Base-by-base conservation (phyloP, 2,329 filamentous ascomycete species). In the Onygenales sp. region DNA sequence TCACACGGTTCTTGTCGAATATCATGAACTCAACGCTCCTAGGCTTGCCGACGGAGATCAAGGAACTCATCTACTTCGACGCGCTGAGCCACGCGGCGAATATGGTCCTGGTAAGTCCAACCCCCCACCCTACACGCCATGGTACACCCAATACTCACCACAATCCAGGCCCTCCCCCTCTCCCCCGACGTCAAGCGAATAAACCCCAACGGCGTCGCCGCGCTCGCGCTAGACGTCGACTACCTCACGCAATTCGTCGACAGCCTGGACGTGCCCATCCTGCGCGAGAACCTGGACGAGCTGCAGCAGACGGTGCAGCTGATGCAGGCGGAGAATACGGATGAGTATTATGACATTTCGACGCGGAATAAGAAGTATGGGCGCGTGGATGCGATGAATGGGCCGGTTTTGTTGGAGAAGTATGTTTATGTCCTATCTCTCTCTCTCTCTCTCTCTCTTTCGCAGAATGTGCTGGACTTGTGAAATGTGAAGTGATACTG, bases 41-140 rank as follows among this genome's bases (percentile, higher is more conserved):
- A 2, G 92, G 91, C 1, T 75, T 98, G n/a, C 93, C 94, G 0
- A 84, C 89, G 33, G 89, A 95, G 64, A 96, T 98, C 70, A 97
- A 97, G 67, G 90, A 95, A 67, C 83, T 96, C 53, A 95, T 98
- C 62, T 97, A 98, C 73, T 96, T 95, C 65, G 93, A 97, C 66
- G 93, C 93, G 0, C 79, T 98, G 38, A 90, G 85, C 53, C 93
- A 98, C 69, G 90, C 93, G 2, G 86, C 89, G 3, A 87, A 87
- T 57, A 89, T 87, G 69, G 93, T 96, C 53, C 71, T 95, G 57
- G 86, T 87, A 66, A 61, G 78, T 65, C 11, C 39, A 27, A 17
- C 41, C 32, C 63, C 68, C 32, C 52, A 33, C 59, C 17, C 17
- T 17, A 52, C 60, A 36, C 58, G 58, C 21, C 21, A 27, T 3